phyloP scores from a whole-genome alignment of 768 basidiomycete genomes.

The Amylocystis lapponica region DNA sequence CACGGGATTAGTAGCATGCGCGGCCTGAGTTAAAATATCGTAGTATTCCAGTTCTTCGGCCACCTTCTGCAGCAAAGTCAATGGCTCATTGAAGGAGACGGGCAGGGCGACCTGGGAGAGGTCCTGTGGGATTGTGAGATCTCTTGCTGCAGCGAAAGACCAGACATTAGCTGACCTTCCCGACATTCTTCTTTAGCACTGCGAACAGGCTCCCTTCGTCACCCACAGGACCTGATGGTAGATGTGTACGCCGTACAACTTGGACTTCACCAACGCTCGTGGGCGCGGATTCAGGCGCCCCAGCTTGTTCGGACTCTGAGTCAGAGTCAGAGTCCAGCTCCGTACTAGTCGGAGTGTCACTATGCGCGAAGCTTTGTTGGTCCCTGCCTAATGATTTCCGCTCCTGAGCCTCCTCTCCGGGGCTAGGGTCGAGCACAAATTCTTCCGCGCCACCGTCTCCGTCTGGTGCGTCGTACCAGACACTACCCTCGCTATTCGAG shows the following conservation, averaged over 20 bases:
- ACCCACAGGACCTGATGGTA: conserved; percentile 55
- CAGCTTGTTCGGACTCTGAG: conserved; percentile 21
- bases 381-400: conserved; percentile 21
- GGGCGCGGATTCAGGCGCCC: not conserved
- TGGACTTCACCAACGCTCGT: conserved; percentile 12
- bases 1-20: conserved; percentile 47
- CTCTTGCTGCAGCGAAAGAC: not conserved
- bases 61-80: conserved; percentile 73
- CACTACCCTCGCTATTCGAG: conserved; percentile 27
- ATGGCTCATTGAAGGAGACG: conserved; percentile 87
- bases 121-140: conserved; percentile 42
- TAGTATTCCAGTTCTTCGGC: conserved; percentile 85
- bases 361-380: conserved; percentile 23
- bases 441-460: conserved; percentile 65
- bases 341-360: not conserved
- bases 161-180: conserved; percentile 49
- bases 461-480: conserved; percentile 79
- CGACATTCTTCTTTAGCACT: conserved; percentile 83
- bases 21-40: conserved; percentile 62
- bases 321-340: conserved; percentile 46
- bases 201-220: conserved; percentile 83
- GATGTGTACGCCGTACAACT: conserved; percentile 44
- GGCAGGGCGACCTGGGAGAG: conserved; percentile 78
- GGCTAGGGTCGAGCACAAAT: conserved; percentile 43
- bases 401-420: conserved; percentile 24